Percentiles rank a stretch among this genome's conserved stretches.
phyloP scores from a whole-genome alignment of 1,139 yeast species.

The Protomyces macrosporus region DNA sequence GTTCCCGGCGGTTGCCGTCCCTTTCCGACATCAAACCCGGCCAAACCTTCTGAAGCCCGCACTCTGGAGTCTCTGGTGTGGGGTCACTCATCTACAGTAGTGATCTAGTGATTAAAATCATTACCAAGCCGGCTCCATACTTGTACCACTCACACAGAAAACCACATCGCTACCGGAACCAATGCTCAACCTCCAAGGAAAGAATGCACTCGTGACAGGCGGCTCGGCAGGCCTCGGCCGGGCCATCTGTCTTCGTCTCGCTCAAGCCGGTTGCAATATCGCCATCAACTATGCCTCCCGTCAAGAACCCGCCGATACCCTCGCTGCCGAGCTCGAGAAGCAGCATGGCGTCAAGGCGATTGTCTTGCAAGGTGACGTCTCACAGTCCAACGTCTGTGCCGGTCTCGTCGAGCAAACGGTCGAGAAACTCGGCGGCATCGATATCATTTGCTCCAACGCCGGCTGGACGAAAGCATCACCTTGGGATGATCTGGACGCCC shows the following conservation, averaged over 20 bases:
- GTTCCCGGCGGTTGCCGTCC: too few species aligned
- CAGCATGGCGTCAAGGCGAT: constrained; percentile 30
- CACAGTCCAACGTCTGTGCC: constrained; percentile 31
- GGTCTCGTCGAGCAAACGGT: constrained; percentile 32
- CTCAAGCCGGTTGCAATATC: constrained; percentile 33
- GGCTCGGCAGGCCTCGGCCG: constrained; percentile 35
- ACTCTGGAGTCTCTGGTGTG: too few species aligned
- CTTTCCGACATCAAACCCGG: too few species aligned
- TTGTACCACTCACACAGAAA: too few species aligned
- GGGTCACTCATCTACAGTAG: too few species aligned
- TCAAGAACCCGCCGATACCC: constrained; percentile 35
- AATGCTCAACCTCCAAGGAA: constrained; percentile 29
- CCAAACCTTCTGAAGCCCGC: too few species aligned
- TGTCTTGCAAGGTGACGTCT: constrained; percentile 35
- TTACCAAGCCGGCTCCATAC: too few species aligned
- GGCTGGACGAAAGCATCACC: constrained; percentile 38
- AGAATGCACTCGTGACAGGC: constrained; percentile 32
- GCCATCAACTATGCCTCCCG: constrained; percentile 40
- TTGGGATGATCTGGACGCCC: constrained; percentile 38
- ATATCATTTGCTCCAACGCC: constrained; percentile 38
- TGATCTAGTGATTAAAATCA: too few species aligned
- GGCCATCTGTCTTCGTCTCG: constrained; percentile 31
- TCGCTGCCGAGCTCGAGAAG: constrained; percentile 22
- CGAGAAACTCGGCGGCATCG: constrained; percentile 33
- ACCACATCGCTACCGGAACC: too few species aligned